Evolutionary conservation across 495 filamentous ascomycete species (phyloP), one percentile per base, ranked within the genome.

Genomic region (Penicillium manginii): DNA sequence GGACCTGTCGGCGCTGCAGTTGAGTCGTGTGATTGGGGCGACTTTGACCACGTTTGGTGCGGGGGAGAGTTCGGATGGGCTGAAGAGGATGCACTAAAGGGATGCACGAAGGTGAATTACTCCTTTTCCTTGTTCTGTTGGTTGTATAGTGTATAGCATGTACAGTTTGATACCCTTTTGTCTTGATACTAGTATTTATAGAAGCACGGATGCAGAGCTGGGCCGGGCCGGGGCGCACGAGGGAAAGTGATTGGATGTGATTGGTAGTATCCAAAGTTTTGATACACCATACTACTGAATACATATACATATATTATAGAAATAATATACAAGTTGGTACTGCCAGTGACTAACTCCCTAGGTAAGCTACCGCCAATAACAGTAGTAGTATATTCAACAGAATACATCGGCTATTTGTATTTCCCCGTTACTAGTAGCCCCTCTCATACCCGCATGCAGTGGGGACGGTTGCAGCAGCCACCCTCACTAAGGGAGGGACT

Each of bases 1-100:
- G 8, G 60, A 64, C 19, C 54, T 63, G 2, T 59, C 65, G 1
- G 14, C 50, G 2, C 18, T 64, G 15, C 61, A 70, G 14, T 63
- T 79, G 33, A 71, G 26, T 50, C 69, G 76, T 12, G 10, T 64
- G 11, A 55, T 79, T 2, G 76, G 76, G n/a, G 76, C 70, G 0
- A 63, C 72, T 4, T 15, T 74, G 60, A 79, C 76, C 0, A 52
- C 55, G 9, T 69, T 59, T 31, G 61, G 62, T 7, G n/a, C 61
- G 1, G 68, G 69, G 9, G 62, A 65, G 17, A 43, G 40, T 7
- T 1, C 17, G 14, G 40, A 43, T 43, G 40, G 40, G 17, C 1
- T 17, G 1, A 32, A 39, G 4, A 48, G 46, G 37, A 37, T 58
- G 42, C 53, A 43, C 32, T 60, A 52, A 54, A n/a, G 15, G 2